These are phyloP conservation scores for Ogataea pilisensis DNA, from an alignment of 805 yeast genomes.

Conservation along the genomic window DNA sequence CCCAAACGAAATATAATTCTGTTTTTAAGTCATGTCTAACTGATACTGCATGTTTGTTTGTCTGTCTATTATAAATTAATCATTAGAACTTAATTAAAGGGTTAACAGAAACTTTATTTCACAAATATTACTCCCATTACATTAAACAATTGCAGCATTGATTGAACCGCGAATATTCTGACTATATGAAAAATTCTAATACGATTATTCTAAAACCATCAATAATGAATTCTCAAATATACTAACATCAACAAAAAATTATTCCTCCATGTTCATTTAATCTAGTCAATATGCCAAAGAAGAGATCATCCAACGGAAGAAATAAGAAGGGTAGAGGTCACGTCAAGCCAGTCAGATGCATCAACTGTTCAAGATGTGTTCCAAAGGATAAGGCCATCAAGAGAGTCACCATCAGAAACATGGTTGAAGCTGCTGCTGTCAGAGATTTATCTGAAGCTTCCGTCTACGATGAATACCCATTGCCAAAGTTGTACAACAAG, in stretches of 20 bases:
- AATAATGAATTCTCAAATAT: not conserved
- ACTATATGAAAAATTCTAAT: too few species aligned
- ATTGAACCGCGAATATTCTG: too few species aligned
- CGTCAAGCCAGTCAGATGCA: slow-evolving; percentile 99
- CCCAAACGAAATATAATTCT: too few species aligned
- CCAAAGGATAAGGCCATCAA: slow-evolving; percentile 99
- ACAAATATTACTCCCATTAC: too few species aligned
- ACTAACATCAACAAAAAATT: slow-evolving; percentile 1
- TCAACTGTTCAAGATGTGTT: slow-evolving; percentile 99
- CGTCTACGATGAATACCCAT: slow-evolving; percentile 97
- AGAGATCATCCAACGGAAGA: slow-evolving; percentile 99
- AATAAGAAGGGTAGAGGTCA: slow-evolving; percentile 99
- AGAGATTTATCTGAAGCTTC: slow-evolving; percentile 99
- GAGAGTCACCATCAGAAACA: slow-evolving; percentile 99
- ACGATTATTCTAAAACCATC: too few species aligned
- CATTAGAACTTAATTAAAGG: too few species aligned
- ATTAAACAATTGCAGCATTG: too few species aligned
- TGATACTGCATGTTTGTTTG: too few species aligned
- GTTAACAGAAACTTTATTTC: too few species aligned
- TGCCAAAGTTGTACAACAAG: slow-evolving; percentile 99
- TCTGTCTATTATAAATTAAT: too few species aligned
- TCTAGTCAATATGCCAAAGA: slow-evolving; percentile 86
- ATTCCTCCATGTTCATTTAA: not conserved
- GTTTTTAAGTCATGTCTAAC: too few species aligned
- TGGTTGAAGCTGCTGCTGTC: slow-evolving; percentile 99